Conservation (phyloP, 495 filamentous ascomycete genomes). For the Lasiosphaeris hirsuta region DNA sequence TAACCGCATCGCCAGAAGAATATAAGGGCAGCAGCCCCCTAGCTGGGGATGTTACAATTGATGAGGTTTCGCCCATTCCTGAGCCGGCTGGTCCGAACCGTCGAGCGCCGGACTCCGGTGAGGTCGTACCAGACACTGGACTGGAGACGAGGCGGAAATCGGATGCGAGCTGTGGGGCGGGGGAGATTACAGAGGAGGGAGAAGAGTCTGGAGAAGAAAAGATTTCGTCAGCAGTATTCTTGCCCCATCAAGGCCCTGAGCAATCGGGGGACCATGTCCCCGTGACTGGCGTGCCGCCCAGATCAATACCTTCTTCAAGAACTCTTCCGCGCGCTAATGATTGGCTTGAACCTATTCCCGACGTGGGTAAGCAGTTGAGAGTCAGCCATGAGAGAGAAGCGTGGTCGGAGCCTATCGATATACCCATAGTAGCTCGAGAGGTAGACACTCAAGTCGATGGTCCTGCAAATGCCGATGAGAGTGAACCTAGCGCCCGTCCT, state of each 20-base stretch:
- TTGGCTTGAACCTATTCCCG: conserved; percentile 43
- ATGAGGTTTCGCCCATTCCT: conserved; percentile 3
- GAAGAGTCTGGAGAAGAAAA: conserved; percentile 90
- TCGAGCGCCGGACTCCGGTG: conserved; percentile 6
- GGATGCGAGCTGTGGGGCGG: conserved; percentile 30
- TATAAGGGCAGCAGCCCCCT: conserved; percentile 10
- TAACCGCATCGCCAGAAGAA: conserved; percentile 21
- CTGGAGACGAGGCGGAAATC: conserved; percentile 23
- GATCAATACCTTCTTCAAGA: conserved; percentile 21
- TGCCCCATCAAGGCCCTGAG: conserved; percentile 74
- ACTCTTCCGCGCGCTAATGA: conserved; percentile 31
- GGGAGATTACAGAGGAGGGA: conserved; percentile 57
- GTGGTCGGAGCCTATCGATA: conserved; percentile 22
- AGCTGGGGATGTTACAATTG: not conserved
- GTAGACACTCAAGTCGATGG: conserved; percentile 35
- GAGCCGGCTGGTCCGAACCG: conserved; percentile 6
- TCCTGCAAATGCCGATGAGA: conserved; percentile 38
- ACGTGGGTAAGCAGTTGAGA: conserved; percentile 33
- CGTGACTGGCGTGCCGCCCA: conserved; percentile 34
- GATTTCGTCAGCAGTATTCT: conserved; percentile 90
- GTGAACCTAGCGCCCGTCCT: conserved; percentile 26
- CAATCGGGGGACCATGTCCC: conserved; percentile 45
- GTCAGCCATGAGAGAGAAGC: conserved; percentile 17
- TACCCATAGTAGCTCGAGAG: conserved; percentile 28
- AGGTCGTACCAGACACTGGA: conserved; percentile 8